phyloP scores from a whole-genome alignment of 805 yeast species.

The Kodamaea leandrae region DNA sequence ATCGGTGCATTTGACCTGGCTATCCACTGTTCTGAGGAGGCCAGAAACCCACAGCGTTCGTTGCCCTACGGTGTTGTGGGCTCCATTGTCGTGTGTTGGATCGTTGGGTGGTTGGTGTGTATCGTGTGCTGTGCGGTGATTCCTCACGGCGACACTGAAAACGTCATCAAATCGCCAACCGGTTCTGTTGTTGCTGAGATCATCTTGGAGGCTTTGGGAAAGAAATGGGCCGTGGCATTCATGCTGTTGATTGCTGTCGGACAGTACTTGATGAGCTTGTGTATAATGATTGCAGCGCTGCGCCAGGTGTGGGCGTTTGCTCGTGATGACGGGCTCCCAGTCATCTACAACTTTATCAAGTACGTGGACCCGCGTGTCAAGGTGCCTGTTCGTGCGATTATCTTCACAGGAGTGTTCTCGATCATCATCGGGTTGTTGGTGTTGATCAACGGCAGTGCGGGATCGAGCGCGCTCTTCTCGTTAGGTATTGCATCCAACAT shows the following conservation, averaged over 20 bases:
- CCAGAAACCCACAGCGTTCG: slow-evolving; percentile 52
- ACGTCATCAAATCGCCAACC: slow-evolving; percentile 43
- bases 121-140: slow-evolving; percentile 56
- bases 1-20: too few species aligned
- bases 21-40: too few species aligned
- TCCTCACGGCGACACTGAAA: slow-evolving; percentile 40
- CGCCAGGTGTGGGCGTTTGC: slow-evolving; percentile 76
- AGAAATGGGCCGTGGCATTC: slow-evolving; percentile 61
- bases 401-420: slow-evolving; percentile 51
- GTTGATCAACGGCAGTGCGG: slow-evolving; percentile 57
- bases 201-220: slow-evolving; percentile 59
- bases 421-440: slow-evolving; percentile 55
- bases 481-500: slow-evolving; percentile 61
- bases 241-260: slow-evolving; percentile 57
- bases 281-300: slow-evolving; percentile 60
- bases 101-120: slow-evolving; percentile 56
- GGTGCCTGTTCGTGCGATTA: slow-evolving; percentile 67
- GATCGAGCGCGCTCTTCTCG: slow-evolving; percentile 61
- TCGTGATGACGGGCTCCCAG: slow-evolving; percentile 73
- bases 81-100: slow-evolving; percentile 55
- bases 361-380: slow-evolving; percentile 52
- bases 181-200: slow-evolving; percentile 70
- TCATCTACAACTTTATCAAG: slow-evolving; percentile 50
- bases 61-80: slow-evolving; percentile 66
- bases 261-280: slow-evolving; percentile 65